These are phyloP conservation scores for Lepidium sativum DNA, from an alignment of 345 rosid genomes.

Conservation along the genomic window DNA sequence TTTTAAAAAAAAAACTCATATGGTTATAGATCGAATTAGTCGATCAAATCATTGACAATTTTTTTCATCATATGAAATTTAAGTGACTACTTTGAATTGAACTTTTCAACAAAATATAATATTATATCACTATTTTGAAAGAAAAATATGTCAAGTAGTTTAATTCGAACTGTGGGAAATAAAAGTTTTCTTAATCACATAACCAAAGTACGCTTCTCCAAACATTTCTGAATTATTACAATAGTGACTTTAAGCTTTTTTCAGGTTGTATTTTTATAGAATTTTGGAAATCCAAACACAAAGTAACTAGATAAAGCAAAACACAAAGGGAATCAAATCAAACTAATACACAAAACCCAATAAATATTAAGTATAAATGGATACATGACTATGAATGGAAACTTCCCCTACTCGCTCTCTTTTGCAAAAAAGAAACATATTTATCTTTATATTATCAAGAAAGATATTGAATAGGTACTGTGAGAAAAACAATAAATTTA, in stretches of 20 bases:
- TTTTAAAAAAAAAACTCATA: no score
- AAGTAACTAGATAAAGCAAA: slow-evolving; percentile 8
- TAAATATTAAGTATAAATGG: slow-evolving; percentile 14
- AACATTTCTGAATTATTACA: no score
- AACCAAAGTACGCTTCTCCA: no score
- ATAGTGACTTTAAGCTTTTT: background rate
- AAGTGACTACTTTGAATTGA: no score
- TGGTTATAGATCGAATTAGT: no score
- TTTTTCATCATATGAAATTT: no score
- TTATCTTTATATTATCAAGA: slow-evolving; percentile 9
- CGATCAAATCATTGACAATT: no score
- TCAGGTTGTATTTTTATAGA: background rate
- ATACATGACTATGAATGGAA: slow-evolving; percentile 4
- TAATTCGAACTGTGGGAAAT: no score
- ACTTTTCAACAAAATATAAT: no score
- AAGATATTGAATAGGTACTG: slow-evolving; percentile 18
- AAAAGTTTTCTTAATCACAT: no score
- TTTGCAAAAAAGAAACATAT: background rate
- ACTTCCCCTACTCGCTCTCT: slow-evolving; percentile 10
- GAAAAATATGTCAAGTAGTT: no score
- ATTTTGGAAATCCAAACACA: background rate
- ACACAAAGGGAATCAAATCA: slow-evolving; percentile 3
- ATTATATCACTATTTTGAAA: no score
- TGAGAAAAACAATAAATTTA: background rate
- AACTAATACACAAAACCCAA: slow-evolving; percentile 9